Evolutionary conservation across 78 protist genomes (phyloP).

Genomic region (Monosiga brevicollis): DNA sequence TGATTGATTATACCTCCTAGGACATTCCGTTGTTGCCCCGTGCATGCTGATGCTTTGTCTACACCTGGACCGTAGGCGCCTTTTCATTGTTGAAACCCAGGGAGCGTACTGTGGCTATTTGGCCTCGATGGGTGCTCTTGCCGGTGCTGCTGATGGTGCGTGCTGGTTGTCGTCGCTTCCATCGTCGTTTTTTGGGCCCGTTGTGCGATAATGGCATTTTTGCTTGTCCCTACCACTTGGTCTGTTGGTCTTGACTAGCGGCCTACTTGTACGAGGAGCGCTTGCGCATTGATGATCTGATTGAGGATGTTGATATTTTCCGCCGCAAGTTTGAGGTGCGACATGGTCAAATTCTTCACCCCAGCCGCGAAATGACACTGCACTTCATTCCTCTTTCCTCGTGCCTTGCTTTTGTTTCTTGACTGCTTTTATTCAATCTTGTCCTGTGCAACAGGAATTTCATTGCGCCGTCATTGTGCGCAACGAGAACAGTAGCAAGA

Average conservation of each 20-base stretch:
- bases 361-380: conserved; percentile 1
- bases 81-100: conserved; percentile 63
- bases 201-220: conserved; percentile 8
- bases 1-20: too few species aligned
- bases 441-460: not conserved
- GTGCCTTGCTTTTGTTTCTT: not conserved
- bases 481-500: conserved; percentile 20
- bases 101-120: conserved; percentile 59
- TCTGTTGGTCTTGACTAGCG: not conserved
- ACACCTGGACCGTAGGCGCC: conserved; percentile 17
- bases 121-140: conserved; percentile 25
- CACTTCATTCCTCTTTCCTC: not conserved
- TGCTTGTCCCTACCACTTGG: not conserved
- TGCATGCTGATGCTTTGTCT: too few species aligned
- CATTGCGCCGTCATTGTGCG: conserved; percentile 24
- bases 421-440: not conserved
- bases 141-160: conserved; percentile 45
- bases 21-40: too few species aligned
- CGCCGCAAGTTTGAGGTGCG: conserved; percentile 22
- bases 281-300: not conserved
- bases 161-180: conserved; percentile 16
- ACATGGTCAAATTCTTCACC: conserved; percentile 12
- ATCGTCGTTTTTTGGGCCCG: not conserved
- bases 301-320: not conserved
- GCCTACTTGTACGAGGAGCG: not conserved